phyloP scores from a whole-genome alignment of 1,139 yeast genomes.

The Debaryomyces coudertii region DNA sequence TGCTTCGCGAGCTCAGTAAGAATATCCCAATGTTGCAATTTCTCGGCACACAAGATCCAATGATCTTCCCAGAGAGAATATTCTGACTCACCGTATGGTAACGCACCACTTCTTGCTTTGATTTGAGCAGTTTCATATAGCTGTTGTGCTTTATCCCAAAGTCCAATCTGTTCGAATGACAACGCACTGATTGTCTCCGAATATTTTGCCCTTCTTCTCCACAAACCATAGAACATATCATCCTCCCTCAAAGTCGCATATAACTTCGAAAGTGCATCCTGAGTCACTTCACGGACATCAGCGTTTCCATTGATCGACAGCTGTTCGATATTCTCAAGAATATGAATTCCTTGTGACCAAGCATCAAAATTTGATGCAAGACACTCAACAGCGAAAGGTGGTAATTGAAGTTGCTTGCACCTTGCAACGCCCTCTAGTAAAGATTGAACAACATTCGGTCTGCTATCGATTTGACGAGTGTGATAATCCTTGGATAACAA shows the following conservation, averaged over 20 bases:
- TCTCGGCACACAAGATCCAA: constrained; percentile 97
- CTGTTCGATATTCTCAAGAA: constrained; percentile 75
- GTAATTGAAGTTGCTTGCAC: constrained; percentile 76
- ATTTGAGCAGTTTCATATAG: constrained; percentile 97
- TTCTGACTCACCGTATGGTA: constrained; percentile 95
- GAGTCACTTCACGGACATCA: constrained; percentile 80
- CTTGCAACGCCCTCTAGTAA: constrained; percentile 78
- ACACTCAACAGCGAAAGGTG: constrained; percentile 92
- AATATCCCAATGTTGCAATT: constrained; percentile 97
- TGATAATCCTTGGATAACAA: constrained; percentile 90
- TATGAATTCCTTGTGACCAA: constrained; percentile 87
- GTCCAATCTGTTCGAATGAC: constrained; percentile 91
- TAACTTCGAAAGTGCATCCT: constrained; percentile 88
- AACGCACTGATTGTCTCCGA: constrained; percentile 90
- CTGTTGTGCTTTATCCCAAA: constrained; percentile 94
- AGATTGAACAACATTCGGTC: constrained; percentile 88
- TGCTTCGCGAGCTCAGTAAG: constrained; percentile 95
- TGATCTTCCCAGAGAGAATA: constrained; percentile 98
- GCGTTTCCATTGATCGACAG: constrained; percentile 68
- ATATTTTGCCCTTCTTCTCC: constrained; percentile 96
- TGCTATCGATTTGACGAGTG: constrained; percentile 79
- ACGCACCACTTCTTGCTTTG: constrained; percentile 91
- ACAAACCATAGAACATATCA: constrained; percentile 95
- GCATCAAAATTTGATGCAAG: constrained; percentile 85
- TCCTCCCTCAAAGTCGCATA: constrained; percentile 90